phyloP scores from a whole-genome alignment of 2,329 filamentous ascomycete species.

The Onygena corvina region DNA sequence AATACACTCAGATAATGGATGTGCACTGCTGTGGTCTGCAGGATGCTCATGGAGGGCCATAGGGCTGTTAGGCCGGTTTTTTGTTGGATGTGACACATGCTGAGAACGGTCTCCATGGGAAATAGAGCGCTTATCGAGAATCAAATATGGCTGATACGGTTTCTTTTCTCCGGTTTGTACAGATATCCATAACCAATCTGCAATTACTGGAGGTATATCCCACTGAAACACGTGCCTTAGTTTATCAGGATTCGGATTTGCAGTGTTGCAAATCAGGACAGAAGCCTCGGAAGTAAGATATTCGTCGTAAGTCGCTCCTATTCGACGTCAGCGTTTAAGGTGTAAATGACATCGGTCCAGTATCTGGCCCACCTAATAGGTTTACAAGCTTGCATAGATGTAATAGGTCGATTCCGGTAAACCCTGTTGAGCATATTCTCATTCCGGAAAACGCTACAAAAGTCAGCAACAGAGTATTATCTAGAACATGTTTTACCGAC shows the following conservation, averaged over 20 bases:
- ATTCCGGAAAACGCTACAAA: constrained; percentile 52
- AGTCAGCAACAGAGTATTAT: neutral
- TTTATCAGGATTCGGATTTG: constrained; percentile 52
- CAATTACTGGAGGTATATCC: constrained; percentile 66
- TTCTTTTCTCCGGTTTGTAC: constrained; percentile 45
- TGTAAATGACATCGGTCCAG: neutral
- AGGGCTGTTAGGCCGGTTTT: neutral
- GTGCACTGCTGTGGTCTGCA: neutral
- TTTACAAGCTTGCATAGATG: constrained; percentile 68
- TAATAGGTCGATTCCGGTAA: constrained; percentile 69
- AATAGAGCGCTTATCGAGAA: constrained; percentile 18
- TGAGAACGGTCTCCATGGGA: neutral
- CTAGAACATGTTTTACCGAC: too few relatives aligned
- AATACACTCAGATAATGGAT: neutral
- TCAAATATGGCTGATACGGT: constrained; percentile 37
- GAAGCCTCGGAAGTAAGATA: constrained; percentile 59
- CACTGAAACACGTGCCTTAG: constrained; percentile 62
- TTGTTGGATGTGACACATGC: neutral
- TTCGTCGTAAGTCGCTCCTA: constrained; percentile 67
- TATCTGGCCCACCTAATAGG: constrained; percentile 48
- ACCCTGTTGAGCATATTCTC: constrained; percentile 67
- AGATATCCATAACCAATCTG: constrained; percentile 76
- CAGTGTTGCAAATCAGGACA: constrained; percentile 59
- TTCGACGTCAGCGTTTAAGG: constrained; percentile 16
- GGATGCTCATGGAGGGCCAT: neutral